phyloP scores from a whole-genome alignment of 2,329 filamentous ascomycete genomes.

The Ciborinia camelliae region DNA sequence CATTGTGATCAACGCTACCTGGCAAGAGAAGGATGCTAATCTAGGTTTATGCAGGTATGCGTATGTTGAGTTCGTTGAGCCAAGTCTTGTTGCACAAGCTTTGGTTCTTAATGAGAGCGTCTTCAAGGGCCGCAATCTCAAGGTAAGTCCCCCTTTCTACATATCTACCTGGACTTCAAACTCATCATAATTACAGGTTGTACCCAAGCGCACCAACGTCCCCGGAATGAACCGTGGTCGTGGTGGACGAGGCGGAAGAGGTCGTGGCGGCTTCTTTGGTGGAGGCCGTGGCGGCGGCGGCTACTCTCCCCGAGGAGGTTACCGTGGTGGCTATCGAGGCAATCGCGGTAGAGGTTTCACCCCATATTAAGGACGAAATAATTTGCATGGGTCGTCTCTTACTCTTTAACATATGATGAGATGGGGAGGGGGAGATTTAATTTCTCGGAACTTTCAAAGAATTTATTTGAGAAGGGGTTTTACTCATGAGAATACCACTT shows the following conservation, averaged over 20 bases:
- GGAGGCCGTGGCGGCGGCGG: conserved; percentile 35
- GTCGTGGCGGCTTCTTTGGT: conserved; percentile 45
- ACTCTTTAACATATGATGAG: conserved; percentile 8
- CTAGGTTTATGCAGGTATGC: conserved; percentile 67
- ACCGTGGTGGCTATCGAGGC: conserved; percentile 58
- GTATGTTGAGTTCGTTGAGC: conserved; percentile 97
- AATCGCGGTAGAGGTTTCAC: conserved; percentile 55
- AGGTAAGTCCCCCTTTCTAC: conserved; percentile 55
- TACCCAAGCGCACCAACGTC: conserved; percentile 93
- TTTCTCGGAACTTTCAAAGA: conserved; percentile 1
- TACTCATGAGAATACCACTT: conserved; percentile 8
- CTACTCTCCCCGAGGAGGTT: conserved; percentile 52
- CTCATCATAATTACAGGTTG: conserved; percentile 51
- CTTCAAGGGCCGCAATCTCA: conserved; percentile 91
- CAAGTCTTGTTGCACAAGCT: conserved; percentile 86
- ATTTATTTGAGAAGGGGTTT: not conserved
- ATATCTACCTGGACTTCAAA: not conserved
- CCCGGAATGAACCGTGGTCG: conserved; percentile 88
- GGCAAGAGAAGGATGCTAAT: conserved; percentile 54
- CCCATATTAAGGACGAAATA: conserved; percentile 53
- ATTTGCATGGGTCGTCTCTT: not conserved
- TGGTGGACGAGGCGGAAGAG: conserved; percentile 48
- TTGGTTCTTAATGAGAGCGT: conserved; percentile 94
- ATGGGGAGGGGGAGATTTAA: conserved; percentile 3
- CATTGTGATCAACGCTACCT: conserved; percentile 47